Conservation (phyloP, 148 eudicot species). For the Diospyros lotus region DNA sequence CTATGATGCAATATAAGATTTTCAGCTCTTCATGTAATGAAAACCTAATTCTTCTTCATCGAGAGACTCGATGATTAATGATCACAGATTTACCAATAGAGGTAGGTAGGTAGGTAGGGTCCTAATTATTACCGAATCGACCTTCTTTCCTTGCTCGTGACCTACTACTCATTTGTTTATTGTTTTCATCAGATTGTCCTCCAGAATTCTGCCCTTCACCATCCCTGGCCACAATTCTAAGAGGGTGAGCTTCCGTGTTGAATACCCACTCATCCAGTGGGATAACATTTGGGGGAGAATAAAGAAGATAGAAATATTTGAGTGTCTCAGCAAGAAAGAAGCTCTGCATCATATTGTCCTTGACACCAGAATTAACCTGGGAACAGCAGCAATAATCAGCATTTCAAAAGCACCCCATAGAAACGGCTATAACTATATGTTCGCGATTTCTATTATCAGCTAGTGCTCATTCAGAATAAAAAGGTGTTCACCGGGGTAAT, state of each 20-base stretch:
- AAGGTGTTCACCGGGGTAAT: neutral
- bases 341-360: slow-evolving; percentile 96
- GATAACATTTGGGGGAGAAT: slow-evolving; percentile 75
- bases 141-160: slow-evolving; percentile 73
- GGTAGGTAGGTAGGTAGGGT: neutral
- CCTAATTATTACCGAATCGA: slow-evolving; percentile 31
- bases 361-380: slow-evolving; percentile 77
- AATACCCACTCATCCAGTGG: slow-evolving; percentile 83
- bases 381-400: slow-evolving; percentile 9
- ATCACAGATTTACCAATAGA: neutral
- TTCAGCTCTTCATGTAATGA: neutral
- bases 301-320: slow-evolving; percentile 78
- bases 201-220: slow-evolving; percentile 21
- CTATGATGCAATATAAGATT: neutral
- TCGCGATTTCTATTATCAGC: neutral
- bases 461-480: neutral
- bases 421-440: neutral
- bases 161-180: slow-evolving; percentile 30
- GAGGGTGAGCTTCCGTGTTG: slow-evolving; percentile 90
- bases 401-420: neutral
- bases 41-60: neutral
- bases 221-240: slow-evolving; percentile 54
- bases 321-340: slow-evolving; percentile 90
- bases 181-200: slow-evolving; percentile 18
- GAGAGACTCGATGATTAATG: neutral